Evolutionary conservation across 192 early-diverging fungal species (phyloP).

Genomic region (Oehlia diaphana): DNA sequence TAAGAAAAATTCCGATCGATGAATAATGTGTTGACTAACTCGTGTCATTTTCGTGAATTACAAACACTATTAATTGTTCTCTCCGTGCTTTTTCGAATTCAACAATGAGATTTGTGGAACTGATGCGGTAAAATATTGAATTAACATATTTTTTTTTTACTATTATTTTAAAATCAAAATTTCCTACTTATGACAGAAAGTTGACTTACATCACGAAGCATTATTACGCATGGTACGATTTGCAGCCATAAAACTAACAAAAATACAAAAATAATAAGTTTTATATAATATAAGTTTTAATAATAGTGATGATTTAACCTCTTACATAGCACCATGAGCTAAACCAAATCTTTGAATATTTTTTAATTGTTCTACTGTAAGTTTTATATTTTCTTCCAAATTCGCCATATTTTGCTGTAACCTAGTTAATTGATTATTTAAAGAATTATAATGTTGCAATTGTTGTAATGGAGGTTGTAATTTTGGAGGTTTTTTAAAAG

Average conservation of each 20-base stretch:
- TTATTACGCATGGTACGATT: neutral
- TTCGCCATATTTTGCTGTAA: slow-evolving; percentile 15
- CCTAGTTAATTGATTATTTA: neutral
- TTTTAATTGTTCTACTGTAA: slow-evolving; percentile 6
- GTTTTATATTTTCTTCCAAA: slow-evolving; percentile 9
- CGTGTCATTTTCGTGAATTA: too few species aligned
- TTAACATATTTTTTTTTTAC: too few species aligned
- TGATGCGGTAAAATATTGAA: too few species aligned
- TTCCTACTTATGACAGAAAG: too few species aligned
- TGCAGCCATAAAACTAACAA: neutral
- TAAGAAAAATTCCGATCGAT: too few species aligned
- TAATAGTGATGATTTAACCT: neutral
- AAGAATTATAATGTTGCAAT: neutral
- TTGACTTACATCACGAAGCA: neutral
- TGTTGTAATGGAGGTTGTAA: neutral
- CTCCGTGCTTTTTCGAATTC: too few species aligned
- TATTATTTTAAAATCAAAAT: too few species aligned
- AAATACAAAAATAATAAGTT: neutral
- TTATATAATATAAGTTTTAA: neutral
- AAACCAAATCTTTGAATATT: slow-evolving; percentile 20
- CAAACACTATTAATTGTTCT: too few species aligned
- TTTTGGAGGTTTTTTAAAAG: neutral
- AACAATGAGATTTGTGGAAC: too few species aligned
- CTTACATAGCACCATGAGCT: slow-evolving; percentile 17
- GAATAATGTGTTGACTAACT: too few species aligned